Evolutionary conservation across 768 basidiomycete genomes (phyloP).

Genomic region (Naganishia vishniacii): DNA sequence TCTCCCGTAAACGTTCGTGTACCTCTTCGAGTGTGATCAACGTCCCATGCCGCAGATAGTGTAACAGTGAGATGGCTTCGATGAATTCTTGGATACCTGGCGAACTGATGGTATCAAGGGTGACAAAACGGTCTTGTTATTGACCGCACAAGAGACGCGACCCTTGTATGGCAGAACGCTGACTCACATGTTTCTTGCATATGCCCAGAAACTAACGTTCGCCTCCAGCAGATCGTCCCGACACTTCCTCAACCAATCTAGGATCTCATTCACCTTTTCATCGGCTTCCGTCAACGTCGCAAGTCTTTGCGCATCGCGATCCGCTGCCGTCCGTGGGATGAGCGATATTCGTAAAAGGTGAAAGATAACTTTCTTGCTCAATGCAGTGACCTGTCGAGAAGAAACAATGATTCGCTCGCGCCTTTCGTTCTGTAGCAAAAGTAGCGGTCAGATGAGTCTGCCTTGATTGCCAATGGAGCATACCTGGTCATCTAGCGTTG

Average conservation of each 20-base stretch:
- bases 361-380: conserved; percentile 91
- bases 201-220: conserved; percentile 36
- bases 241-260: conserved; percentile 60
- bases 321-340: conserved; percentile 48
- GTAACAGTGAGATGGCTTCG: conserved; percentile 81
- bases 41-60: conserved; percentile 67
- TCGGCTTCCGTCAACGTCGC: conserved; percentile 46
- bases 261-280: conserved; percentile 64
- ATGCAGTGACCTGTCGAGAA: conserved; percentile 73
- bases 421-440: conserved; percentile 63
- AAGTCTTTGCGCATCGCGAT: conserved; percentile 14
- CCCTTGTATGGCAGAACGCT: neutral
- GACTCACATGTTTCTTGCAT: conserved; percentile 45
- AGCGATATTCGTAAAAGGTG: conserved; percentile 70
- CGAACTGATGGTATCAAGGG: conserved; percentile 41
- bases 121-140: too few relatives aligned
- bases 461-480: too few relatives aligned
- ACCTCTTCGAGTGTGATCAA: conserved; percentile 62
- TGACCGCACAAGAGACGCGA: too few relatives aligned
- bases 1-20: conserved; percentile 60
- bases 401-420: conserved; percentile 89
- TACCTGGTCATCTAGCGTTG: conserved; percentile 19
- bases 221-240: conserved; percentile 44
- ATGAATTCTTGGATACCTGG: conserved; percentile 86
- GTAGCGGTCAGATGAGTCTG: too few relatives aligned